phyloP scores from a whole-genome alignment of 371 early-diverging fungal species.

The Batkoa obscura region DNA sequence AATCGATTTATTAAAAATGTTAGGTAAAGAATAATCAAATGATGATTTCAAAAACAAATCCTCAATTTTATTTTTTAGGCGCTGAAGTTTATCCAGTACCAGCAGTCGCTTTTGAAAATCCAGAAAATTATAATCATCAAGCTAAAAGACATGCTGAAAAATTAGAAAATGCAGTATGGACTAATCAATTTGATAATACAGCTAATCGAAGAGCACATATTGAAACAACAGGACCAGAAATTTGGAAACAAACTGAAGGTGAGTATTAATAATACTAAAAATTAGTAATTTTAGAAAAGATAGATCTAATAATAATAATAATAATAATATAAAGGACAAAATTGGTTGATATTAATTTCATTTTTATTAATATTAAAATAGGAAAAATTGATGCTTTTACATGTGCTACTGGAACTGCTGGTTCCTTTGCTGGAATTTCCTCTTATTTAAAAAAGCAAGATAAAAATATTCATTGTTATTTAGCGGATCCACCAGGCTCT shows the following conservation, averaged over 20 bases:
- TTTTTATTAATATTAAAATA: too few species aligned
- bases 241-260: conserved; percentile 55
- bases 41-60: too few species aligned
- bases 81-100: conserved; percentile 79
- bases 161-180: conserved; percentile 80
- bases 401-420: conserved; percentile 85
- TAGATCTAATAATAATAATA: too few species aligned
- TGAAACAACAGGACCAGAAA: conserved; percentile 91
- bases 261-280: too few species aligned
- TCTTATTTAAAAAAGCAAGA: conserved; percentile 56
- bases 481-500: conserved; percentile 91
- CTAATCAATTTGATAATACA: conserved; percentile 74
- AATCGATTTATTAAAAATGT: conserved; percentile 76
- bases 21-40: conserved; percentile 9
- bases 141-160: conserved; percentile 67
- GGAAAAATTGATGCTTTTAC: conserved; percentile 71
- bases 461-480: conserved; percentile 44
- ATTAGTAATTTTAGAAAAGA: too few species aligned
- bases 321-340: too few species aligned
- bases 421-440: conserved; percentile 74
- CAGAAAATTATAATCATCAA: conserved; percentile 89
- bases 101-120: conserved; percentile 78
- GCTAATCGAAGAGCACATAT: conserved; percentile 82
- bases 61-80: conserved; percentile 10
- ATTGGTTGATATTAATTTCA: too few species aligned